phyloP scores from a whole-genome alignment of 1,284 basidiomycete genomes.

The Boletus sp. region DNA sequence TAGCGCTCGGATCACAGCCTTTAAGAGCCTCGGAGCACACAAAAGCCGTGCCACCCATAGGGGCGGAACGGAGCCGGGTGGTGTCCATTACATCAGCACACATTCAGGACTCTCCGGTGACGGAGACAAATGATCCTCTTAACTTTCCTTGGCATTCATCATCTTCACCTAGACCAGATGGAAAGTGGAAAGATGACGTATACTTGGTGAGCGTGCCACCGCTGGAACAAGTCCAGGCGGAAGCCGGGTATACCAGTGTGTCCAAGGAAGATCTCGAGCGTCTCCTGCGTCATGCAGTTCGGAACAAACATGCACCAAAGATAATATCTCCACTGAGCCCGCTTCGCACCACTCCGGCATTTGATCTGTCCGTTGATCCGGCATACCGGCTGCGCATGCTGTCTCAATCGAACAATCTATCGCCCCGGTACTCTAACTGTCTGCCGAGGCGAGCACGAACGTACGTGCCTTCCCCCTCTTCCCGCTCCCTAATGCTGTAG shows the following conservation, averaged over 20 bases:
- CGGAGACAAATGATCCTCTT: background rate
- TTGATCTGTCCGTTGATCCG: slow-evolving; percentile 17
- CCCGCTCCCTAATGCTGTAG: background rate
- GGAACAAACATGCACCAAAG: slow-evolving; percentile 30
- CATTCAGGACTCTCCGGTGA: background rate
- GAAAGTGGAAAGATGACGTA: slow-evolving; percentile 4
- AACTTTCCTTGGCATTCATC: slow-evolving; percentile 7
- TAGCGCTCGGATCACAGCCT: slow-evolving; percentile 31
- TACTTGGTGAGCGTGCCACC: background rate
- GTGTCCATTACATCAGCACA: slow-evolving; percentile 17
- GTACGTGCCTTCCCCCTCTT: slow-evolving; percentile 18
- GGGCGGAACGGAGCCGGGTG: slow-evolving; percentile 29
- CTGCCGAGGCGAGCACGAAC: slow-evolving; percentile 22
- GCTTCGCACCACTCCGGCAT: slow-evolving; percentile 20
- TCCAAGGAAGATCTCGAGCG: slow-evolving; percentile 26
- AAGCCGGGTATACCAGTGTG: background rate
- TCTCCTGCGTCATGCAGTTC: slow-evolving; percentile 23
- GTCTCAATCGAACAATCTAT: slow-evolving; percentile 19
- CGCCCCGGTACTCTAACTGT: slow-evolving; percentile 22
- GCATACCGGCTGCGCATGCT: slow-evolving; percentile 23
- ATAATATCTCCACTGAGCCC: slow-evolving; percentile 33
- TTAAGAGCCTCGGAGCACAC: slow-evolving; percentile 20
- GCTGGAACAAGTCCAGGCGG: background rate
- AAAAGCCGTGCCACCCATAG: slow-evolving; percentile 29
- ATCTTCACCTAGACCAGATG: background rate